These are phyloP conservation scores for Casaregolazyma lundiana DNA, from an alignment of 1,139 yeast species.

Conservation along the genomic window DNA sequence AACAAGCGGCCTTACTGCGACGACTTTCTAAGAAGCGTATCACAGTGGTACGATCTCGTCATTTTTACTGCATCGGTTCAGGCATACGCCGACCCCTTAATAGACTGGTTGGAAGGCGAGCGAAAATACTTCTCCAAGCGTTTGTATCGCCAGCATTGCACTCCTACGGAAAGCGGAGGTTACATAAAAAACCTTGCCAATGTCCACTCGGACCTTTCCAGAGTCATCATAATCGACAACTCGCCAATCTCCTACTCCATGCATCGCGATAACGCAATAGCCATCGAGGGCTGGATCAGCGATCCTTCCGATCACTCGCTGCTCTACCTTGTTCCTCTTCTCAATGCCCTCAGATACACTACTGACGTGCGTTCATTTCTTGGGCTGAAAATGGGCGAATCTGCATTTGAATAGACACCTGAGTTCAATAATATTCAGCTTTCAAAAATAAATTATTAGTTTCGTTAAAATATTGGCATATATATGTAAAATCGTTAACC, in stretches of 20 bases:
- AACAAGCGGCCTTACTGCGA: conserved; percentile 92
- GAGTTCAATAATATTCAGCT: not conserved
- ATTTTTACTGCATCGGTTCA: conserved; percentile 91
- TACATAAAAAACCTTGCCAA: conserved; percentile 78
- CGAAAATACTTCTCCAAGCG: conserved; percentile 52
- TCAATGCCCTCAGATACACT: conserved; percentile 71
- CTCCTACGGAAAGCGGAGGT: conserved; percentile 54
- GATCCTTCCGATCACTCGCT: conserved; percentile 87
- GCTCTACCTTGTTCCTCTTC: conserved; percentile 71
- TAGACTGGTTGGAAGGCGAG: conserved; percentile 74
- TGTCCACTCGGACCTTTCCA: conserved; percentile 54
- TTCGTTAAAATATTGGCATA: not conserved
- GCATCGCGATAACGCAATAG: conserved; percentile 83
- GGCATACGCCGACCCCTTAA: conserved; percentile 96
- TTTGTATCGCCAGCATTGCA: conserved; percentile 76
- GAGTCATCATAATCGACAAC: conserved; percentile 79
- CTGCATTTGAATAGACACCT: conserved; percentile 42
- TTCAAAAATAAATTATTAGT: not conserved
- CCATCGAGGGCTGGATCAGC: conserved; percentile 96
- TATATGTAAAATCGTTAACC: not conserved
- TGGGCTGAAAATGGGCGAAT: conserved; percentile 74
- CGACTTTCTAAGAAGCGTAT: conserved; percentile 68
- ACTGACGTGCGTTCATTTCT: conserved; percentile 83
- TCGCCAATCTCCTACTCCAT: conserved; percentile 84
- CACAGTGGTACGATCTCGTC: conserved; percentile 84